phyloP scores from a whole-genome alignment of 441 rosid genomes.

The Populus hybrid region DNA sequence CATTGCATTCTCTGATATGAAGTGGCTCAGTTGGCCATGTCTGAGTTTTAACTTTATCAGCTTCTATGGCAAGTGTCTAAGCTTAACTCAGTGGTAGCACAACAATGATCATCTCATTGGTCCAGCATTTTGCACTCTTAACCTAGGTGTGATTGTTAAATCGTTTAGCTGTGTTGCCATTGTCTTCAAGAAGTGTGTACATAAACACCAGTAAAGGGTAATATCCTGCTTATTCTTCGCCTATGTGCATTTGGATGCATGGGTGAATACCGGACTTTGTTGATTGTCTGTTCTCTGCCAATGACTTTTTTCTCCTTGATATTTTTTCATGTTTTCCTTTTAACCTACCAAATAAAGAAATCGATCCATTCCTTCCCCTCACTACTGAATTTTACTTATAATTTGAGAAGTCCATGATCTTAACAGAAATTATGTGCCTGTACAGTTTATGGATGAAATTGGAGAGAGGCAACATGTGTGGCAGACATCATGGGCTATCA shows the following conservation, averaged over 20 bases:
- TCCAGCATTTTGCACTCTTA: background rate
- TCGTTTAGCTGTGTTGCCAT: background rate
- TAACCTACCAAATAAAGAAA: background rate
- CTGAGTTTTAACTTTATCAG: background rate
- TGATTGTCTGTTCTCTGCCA: background rate
- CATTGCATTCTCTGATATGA: background rate
- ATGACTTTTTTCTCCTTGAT: background rate
- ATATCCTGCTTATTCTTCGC: background rate
- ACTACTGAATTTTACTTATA: background rate
- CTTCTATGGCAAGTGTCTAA: background rate
- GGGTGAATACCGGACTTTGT: background rate
- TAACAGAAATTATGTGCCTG: slow-evolving; percentile 14
- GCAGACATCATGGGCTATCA: slow-evolving; percentile 98
- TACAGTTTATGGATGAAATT: slow-evolving; percentile 84
- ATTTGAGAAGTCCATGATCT: background rate
- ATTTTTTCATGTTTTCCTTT: background rate
- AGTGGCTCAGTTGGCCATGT: background rate
- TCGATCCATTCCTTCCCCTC: background rate
- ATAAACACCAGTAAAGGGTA: background rate
- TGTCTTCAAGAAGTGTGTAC: background rate
- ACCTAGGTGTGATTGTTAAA: background rate
- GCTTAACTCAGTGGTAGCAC: background rate
- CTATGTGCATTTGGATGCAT: background rate
- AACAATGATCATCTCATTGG: background rate
- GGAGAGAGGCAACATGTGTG: slow-evolving; percentile 89